phyloP scores from a whole-genome alignment of 1,284 basidiomycete genomes.

The Trametes polyzona region DNA sequence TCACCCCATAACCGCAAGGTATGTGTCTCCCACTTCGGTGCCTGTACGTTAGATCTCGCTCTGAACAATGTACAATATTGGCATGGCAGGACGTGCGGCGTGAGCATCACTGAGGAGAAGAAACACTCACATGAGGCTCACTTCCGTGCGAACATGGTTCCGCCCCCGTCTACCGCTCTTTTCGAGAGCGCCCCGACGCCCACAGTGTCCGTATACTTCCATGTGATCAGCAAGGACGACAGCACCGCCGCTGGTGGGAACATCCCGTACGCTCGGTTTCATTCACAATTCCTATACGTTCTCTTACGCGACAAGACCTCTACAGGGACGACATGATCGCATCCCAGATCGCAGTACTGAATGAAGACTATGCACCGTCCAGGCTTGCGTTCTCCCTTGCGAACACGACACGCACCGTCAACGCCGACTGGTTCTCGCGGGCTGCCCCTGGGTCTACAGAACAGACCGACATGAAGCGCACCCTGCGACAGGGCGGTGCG shows the following conservation, averaged over 20 bases:
- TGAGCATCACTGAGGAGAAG: constrained; percentile 38
- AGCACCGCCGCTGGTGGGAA: constrained; percentile 46
- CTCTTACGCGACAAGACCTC: constrained; percentile 9
- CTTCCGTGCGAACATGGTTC: constrained; percentile 46
- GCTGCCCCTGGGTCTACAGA: constrained; percentile 42
- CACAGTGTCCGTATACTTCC: constrained; percentile 45
- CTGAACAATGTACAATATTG: background rate
- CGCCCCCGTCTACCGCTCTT: constrained; percentile 25
- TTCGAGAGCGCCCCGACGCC: constrained; percentile 35
- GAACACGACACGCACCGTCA: constrained; percentile 48
- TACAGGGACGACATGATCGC: constrained; percentile 43
- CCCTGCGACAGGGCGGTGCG: constrained; percentile 46
- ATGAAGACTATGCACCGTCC: constrained; percentile 46
- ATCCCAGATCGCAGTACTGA: constrained; percentile 51
- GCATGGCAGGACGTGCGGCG: constrained; percentile 40
- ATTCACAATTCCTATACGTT: background rate
- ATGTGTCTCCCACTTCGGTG: background rate
- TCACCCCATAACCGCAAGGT: constrained; percentile 2
- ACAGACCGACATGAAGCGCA: constrained; percentile 55
- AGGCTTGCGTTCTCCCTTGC: constrained; percentile 51
- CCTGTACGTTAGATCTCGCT: background rate
- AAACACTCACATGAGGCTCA: constrained; percentile 44
- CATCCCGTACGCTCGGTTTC: constrained; percentile 41
- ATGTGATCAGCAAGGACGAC: constrained; percentile 50
- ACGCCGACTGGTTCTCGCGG: constrained; percentile 51